Evolutionary conservation across 352 stramenopile genomes (phyloP).

Genomic region (Pythium biforme): DNA sequence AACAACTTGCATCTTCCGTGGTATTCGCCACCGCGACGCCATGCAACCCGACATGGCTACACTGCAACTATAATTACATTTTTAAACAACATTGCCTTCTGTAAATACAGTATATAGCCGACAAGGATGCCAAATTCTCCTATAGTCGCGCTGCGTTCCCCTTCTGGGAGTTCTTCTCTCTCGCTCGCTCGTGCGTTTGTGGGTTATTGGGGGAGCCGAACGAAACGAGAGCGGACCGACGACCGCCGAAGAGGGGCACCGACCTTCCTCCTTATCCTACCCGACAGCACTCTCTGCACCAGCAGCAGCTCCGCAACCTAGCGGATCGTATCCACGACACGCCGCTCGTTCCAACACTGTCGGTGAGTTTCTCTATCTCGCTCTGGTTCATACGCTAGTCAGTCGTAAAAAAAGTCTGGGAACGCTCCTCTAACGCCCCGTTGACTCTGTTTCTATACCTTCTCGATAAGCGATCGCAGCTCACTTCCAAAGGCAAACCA

Average conservation of each 20-base stretch:
- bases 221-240: neutral
- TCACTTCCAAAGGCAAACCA: neutral
- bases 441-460: neutral
- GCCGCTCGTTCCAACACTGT: neutral
- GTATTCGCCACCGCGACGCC: neutral
- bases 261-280: neutral
- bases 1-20: neutral
- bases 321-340: neutral
- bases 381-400: neutral
- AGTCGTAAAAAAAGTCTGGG: neutral
- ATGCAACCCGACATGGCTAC: neutral
- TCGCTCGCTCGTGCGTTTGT: neutral
- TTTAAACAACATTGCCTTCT: neutral
- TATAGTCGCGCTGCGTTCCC: neutral
- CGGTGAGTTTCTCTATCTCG: constrained; percentile 2
- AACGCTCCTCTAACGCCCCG: constrained; percentile 3
- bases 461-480: no score
- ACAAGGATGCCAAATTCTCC: no score
- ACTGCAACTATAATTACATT: constrained; percentile 1
- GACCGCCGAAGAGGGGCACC: neutral
- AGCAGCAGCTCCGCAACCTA: no score
- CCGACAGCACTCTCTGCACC: neutral
- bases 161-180: constrained; percentile 11
- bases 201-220: neutral
- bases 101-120: neutral